A percentile compares a stretch with the other conserved stretches of the same genome.
phyloP scores from a whole-genome alignment of 129 eudicot species.

The Centrapalus pauciflorus region DNA sequence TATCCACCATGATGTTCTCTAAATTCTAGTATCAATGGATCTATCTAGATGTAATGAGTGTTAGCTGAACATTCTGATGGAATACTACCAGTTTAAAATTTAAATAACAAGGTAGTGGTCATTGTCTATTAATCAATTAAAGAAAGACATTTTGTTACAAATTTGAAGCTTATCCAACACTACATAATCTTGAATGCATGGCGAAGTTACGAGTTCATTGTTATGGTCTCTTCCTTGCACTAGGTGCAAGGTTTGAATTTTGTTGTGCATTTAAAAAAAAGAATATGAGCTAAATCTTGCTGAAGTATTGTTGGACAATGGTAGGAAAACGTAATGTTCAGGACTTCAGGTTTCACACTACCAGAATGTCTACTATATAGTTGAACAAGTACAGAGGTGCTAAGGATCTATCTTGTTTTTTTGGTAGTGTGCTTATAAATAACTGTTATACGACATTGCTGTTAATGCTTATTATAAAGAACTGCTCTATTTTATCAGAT shows the following conservation, averaged over 20 bases:
- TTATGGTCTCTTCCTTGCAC: not conserved
- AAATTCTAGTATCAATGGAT: not conserved
- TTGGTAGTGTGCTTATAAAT: not conserved
- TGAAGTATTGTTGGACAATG: not conserved
- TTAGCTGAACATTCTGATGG: not conserved
- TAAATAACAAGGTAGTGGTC: no score
- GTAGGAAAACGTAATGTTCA: not conserved
- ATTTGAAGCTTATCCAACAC: not conserved
- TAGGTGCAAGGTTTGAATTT: not conserved
- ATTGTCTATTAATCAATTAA: no score
- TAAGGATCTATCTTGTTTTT: not conserved
- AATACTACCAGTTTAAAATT: no score
- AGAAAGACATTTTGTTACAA: not conserved
- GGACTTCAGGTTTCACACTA: no score
- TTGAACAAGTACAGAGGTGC: not conserved
- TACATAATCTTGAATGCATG: not conserved
- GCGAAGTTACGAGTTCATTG: not conserved
- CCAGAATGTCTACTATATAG: not conserved
- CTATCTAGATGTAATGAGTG: not conserved
- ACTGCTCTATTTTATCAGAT: not conserved
- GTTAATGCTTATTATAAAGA: no score
- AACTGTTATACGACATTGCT: no score
- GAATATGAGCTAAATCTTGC: not conserved
- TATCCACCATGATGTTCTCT: not conserved
- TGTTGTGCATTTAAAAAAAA: not conserved